phyloP scores from a whole-genome alignment of 2,329 filamentous ascomycete genomes.

The Cladophialophora carrionii region DNA sequence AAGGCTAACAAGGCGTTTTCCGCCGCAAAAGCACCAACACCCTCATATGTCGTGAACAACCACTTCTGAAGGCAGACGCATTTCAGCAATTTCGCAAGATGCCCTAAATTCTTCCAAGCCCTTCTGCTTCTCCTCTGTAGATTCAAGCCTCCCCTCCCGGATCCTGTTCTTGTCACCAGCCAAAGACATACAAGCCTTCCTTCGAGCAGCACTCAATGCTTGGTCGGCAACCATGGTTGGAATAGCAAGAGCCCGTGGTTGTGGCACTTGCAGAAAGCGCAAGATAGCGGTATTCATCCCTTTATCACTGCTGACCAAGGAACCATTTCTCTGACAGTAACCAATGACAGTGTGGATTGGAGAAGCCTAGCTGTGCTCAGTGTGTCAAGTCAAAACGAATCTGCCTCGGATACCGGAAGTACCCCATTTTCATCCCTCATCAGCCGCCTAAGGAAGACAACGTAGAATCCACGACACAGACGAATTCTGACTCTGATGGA shows the following conservation, averaged over 20 bases:
- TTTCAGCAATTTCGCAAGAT: constrained; percentile 24
- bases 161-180: neutral
- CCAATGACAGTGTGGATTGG: constrained; percentile 40
- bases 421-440: constrained; percentile 40
- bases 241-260: constrained; percentile 40
- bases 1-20: constrained; percentile 19
- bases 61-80: neutral
- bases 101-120: constrained; percentile 15
- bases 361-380: constrained; percentile 41
- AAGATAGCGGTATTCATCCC: constrained; percentile 37
- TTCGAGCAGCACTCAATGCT: neutral
- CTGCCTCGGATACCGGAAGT: constrained; percentile 42
- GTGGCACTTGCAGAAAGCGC: constrained; percentile 39
- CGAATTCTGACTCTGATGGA: neutral
- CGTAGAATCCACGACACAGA: neutral
- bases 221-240: constrained; percentile 38
- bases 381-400: constrained; percentile 41
- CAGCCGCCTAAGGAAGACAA: constrained; percentile 21
- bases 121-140: neutral
- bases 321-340: neutral
- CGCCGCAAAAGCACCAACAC: neutral
- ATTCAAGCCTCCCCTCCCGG: neutral
- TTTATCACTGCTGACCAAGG: neutral
- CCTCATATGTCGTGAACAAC: neutral
- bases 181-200: neutral